Conservation (phyloP, 108 stramenopile species). For the Pseudonitzschia pungens region DNA sequence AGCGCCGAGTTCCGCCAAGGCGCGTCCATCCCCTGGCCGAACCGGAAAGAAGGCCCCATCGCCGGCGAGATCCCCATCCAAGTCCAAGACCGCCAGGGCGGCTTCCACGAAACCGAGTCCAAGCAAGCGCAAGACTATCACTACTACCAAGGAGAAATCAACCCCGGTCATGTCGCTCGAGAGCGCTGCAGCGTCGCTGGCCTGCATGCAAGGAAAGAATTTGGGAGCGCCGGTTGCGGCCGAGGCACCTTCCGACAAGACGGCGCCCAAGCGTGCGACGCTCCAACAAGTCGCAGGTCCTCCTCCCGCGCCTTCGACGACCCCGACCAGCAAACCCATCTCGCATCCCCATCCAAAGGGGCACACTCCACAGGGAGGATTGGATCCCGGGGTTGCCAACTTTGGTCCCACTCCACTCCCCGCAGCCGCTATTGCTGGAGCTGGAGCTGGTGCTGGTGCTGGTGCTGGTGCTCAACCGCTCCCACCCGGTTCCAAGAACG, state of each 20-base stretch:
- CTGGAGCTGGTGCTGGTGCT: too few relatives aligned
- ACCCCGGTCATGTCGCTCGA: slow-evolving; percentile 22
- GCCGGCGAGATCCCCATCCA: background rate
- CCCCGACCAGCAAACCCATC: background rate
- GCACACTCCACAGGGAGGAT: background rate
- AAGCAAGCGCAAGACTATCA: background rate
- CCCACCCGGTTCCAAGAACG: background rate
- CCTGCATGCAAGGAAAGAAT: background rate
- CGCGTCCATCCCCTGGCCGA: background rate
- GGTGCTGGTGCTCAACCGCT: too few relatives aligned
- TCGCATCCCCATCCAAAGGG: background rate
- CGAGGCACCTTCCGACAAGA: background rate
- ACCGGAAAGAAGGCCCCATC: background rate
- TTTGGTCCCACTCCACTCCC: background rate
- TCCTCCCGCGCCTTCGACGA: background rate
- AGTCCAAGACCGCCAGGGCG: background rate
- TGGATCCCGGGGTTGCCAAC: background rate
- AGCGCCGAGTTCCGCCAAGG: background rate
- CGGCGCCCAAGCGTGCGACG: background rate
- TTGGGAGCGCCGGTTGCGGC: background rate
- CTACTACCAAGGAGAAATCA: background rate
- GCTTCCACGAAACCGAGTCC: background rate
- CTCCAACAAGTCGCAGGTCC: background rate
- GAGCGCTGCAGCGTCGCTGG: slow-evolving; percentile 34
- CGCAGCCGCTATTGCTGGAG: too few relatives aligned